These are phyloP conservation scores for Cicer pinnatifidum DNA, from an alignment of 306 rosid genomes.

Conservation along the genomic window DNA sequence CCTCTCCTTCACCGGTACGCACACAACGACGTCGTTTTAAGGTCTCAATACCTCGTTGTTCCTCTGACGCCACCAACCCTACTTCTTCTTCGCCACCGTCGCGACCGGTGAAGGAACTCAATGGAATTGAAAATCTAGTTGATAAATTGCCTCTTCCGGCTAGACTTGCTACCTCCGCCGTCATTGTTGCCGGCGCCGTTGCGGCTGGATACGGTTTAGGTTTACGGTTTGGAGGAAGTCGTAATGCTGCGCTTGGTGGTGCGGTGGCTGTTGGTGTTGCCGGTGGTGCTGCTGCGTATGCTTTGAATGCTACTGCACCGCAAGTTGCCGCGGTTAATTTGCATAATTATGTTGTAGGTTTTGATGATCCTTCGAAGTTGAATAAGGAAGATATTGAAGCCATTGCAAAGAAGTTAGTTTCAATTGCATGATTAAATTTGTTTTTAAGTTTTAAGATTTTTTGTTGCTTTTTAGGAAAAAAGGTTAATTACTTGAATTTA, in stretches of 20 bases:
- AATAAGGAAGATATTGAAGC: slow-evolving; percentile 80
- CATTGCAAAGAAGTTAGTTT: slow-evolving; percentile 77
- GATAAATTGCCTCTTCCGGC: slow-evolving; percentile 71
- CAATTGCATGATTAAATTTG: neutral
- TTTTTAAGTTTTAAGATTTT: neutral
- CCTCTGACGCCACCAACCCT: slow-evolving; percentile 39
- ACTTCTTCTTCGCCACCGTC: slow-evolving; percentile 41
- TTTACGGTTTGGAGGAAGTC: slow-evolving; percentile 59
- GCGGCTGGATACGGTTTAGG: slow-evolving; percentile 93
- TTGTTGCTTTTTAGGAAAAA: neutral
- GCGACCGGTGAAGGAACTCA: slow-evolving; percentile 65
- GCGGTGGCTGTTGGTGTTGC: slow-evolving; percentile 84
- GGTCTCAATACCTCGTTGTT: slow-evolving; percentile 65
- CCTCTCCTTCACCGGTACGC: slow-evolving; percentile 56
- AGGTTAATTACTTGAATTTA: slow-evolving; percentile 20
- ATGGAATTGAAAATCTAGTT: slow-evolving; percentile 72
- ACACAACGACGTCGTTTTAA: slow-evolving; percentile 66
- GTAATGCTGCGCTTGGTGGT: slow-evolving; percentile 72
- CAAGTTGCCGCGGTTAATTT: slow-evolving; percentile 84
- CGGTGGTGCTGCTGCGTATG: slow-evolving; percentile 73
- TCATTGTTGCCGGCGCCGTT: slow-evolving; percentile 74
- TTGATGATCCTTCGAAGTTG: slow-evolving; percentile 69
- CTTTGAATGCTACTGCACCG: slow-evolving; percentile 75
- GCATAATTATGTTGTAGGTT: slow-evolving; percentile 78
- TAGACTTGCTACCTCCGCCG: slow-evolving; percentile 72